Percentiles rank a stretch among this genome's conserved stretches.
These are phyloP conservation scores for Murraya koenigii DNA, from an alignment of 345 rosid genomes.

Conservation along the genomic window DNA sequence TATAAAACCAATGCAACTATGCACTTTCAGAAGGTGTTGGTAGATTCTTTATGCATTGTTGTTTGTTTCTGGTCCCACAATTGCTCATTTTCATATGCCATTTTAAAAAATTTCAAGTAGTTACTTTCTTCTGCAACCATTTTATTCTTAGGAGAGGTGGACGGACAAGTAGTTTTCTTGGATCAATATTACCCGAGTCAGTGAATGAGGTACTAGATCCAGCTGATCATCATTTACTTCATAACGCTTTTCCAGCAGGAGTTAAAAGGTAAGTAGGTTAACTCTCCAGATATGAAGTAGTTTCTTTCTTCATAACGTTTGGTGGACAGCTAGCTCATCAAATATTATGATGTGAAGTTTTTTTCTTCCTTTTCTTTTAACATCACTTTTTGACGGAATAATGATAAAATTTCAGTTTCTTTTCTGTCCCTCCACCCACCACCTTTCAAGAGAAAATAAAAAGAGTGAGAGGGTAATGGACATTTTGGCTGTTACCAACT, in stretches of 20 bases:
- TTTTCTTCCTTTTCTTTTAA: too few species aligned
- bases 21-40: not conserved
- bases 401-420: too few species aligned
- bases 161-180: conserved; percentile 72
- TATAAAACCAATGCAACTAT: not conserved
- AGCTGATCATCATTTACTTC: conserved; percentile 75
- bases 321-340: not conserved
- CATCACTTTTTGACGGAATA: too few species aligned
- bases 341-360: not conserved
- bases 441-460: too few species aligned
- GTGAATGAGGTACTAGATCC: conserved; percentile 82
- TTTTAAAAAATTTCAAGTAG: not conserved
- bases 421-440: too few species aligned
- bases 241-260: conserved; percentile 62
- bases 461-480: not conserved
- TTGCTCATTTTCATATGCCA: not conserved
- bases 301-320: not conserved
- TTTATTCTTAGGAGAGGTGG: conserved; percentile 39
- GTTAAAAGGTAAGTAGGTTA: conserved; percentile 54
- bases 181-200: conserved; percentile 71
- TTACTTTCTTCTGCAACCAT: not conserved
- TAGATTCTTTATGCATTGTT: not conserved
- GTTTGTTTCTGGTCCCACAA: not conserved
- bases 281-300: not conserved
- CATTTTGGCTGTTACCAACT: not conserved